phyloP scores from a whole-genome alignment of 2,329 filamentous ascomycete genomes.

The Aspergillus jensenii region DNA sequence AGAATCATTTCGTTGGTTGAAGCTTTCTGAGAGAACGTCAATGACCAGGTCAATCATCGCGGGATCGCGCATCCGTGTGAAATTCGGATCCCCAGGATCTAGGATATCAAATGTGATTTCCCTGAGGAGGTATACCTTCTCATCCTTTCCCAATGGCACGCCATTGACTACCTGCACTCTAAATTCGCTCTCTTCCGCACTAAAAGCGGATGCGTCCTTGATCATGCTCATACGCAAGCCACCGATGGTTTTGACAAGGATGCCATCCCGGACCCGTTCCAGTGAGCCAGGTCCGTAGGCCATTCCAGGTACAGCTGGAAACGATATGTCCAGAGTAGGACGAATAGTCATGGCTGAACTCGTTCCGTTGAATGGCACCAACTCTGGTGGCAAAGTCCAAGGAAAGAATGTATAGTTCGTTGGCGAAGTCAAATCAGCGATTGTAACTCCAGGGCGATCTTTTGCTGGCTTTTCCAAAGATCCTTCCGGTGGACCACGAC shows the following conservation, averaged over 20 bases:
- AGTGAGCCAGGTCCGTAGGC: slow-evolving; percentile 50
- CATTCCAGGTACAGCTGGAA: slow-evolving; percentile 57
- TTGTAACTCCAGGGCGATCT: slow-evolving; percentile 55
- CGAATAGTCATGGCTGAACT: slow-evolving; percentile 71
- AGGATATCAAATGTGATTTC: slow-evolving; percentile 71
- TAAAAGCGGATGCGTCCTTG: slow-evolving; percentile 41
- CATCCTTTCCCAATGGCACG: slow-evolving; percentile 79
- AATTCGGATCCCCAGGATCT: slow-evolving; percentile 71
- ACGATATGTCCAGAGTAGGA: slow-evolving; percentile 69
- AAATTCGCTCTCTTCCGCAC: slow-evolving; percentile 36
- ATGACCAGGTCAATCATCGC: slow-evolving; percentile 73
- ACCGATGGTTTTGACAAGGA: slow-evolving; percentile 61
- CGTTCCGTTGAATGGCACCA: slow-evolving; percentile 75
- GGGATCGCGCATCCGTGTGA: slow-evolving; percentile 72
- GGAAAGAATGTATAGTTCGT: slow-evolving; percentile 86
- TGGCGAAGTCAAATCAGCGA: slow-evolving; percentile 57
- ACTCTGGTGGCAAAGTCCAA: slow-evolving; percentile 78
- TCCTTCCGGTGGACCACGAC: slow-evolving; percentile 56
- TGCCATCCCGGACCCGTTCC: slow-evolving; percentile 59
- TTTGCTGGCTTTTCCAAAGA: slow-evolving; percentile 55
- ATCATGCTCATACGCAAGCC: slow-evolving; percentile 56
- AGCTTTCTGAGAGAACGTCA: slow-evolving; percentile 48
- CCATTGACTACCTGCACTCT: slow-evolving; percentile 77
- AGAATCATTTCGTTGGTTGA: slow-evolving; percentile 34
- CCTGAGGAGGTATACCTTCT: slow-evolving; percentile 77